Evolutionary conservation across 176 grass and related monocot species (phyloP).

Genomic region (Carex myosuroides): DNA sequence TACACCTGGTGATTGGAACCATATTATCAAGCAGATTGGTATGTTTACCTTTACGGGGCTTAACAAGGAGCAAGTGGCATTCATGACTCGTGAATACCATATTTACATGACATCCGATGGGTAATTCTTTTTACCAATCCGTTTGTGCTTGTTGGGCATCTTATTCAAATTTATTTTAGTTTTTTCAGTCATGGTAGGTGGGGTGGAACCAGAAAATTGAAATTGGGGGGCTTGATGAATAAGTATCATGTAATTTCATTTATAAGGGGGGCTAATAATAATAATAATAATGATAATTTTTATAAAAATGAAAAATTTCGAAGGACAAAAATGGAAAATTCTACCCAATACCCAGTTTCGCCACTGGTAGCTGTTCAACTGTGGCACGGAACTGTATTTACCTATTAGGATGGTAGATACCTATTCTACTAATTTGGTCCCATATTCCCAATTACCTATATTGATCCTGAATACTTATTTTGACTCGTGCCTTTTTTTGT

Average conservation of each 20-base stretch:
- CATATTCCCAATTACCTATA: not conserved
- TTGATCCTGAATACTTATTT: not conserved
- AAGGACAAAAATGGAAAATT: too few relatives aligned
- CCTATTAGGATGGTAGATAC: not conserved
- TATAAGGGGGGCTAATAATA: too few relatives aligned
- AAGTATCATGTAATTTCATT: too few relatives aligned
- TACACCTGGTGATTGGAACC: conserved; percentile 93
- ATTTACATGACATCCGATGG: conserved; percentile 99
- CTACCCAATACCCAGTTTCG: too few relatives aligned
- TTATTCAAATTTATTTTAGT: conserved; percentile 4
- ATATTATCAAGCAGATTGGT: conserved; percentile 98
- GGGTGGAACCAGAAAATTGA: too few relatives aligned
- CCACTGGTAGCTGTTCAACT: not conserved
- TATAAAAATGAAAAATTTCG: too few relatives aligned
- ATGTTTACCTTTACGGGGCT: conserved; percentile 99
- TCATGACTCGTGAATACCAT: conserved; percentile 90
- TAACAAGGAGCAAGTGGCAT: conserved; percentile 78
- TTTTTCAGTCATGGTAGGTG: not conserved
- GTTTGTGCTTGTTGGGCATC: not conserved
- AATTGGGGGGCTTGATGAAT: too few relatives aligned
- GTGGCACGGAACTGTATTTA: not conserved
- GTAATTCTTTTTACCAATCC: conserved; percentile 35
- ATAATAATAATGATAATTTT: too few relatives aligned
- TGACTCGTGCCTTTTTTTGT: not conserved
- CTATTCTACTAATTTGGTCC: not conserved